Conservation (phyloP, 2,329 filamentous ascomycete species). For the Blastomyces silverae region DNA sequence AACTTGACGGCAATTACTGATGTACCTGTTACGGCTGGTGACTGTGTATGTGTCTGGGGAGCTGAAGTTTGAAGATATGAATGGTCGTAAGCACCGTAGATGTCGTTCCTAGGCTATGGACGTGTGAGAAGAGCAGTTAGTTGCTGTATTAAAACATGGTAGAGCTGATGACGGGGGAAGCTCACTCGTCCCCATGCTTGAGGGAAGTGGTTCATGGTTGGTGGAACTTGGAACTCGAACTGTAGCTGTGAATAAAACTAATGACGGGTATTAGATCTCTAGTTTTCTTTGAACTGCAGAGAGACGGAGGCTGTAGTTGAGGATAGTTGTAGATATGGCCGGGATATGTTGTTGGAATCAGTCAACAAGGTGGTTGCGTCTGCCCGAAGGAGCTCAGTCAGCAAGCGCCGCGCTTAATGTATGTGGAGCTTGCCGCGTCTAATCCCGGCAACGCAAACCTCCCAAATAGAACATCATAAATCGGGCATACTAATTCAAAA, state of each 20-base stretch:
- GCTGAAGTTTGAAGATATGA: conserved; percentile 66
- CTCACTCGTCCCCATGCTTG: conserved; percentile 60
- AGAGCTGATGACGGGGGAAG: background rate
- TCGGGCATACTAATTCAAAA: too few species aligned
- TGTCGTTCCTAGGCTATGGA: conserved; percentile 82
- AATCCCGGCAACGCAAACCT: background rate
- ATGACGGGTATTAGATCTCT: background rate
- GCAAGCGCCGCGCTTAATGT: conserved; percentile 15
- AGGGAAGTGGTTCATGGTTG: conserved; percentile 58
- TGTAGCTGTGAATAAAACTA: conserved; percentile 3
- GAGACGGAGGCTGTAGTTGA: conserved; percentile 6
- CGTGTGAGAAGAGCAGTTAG: conserved; percentile 16
- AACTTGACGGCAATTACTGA: conserved; percentile 94
- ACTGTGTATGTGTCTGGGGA: conserved; percentile 81
- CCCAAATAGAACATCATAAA: background rate
- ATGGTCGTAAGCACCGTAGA: conserved; percentile 88
- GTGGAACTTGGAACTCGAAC: background rate
- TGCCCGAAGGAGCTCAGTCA: conserved; percentile 8
- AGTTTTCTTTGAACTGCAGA: background rate
- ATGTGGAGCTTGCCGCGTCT: conserved; percentile 16
- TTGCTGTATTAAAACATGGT: background rate
- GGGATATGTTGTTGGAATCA: conserved; percentile 7
- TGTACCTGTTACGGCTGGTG: conserved; percentile 90
- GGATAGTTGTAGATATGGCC: conserved; percentile 18
- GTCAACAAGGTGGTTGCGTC: conserved; percentile 18